Evolutionary conservation across 495 filamentous ascomycete genomes (phyloP), one percentile per base, ranked within the genome.

Genomic region (Penicillium manginii): DNA sequence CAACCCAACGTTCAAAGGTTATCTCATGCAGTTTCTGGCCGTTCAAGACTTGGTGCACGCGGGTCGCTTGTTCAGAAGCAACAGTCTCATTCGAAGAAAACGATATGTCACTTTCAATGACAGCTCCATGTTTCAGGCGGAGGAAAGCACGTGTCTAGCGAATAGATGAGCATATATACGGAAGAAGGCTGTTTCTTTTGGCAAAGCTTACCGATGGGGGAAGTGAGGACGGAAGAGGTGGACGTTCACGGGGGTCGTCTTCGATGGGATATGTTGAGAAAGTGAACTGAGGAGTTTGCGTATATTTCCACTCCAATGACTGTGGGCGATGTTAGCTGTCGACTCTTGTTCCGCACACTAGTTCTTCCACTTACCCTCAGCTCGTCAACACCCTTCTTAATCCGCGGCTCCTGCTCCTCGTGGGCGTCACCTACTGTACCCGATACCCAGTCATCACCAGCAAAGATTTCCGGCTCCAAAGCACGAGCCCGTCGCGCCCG

Each of bases 251-350:
- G 15, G 78, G 77, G 61, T 88, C 85, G 0, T 82, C 81, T 42
- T 82, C 77, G 11, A 75, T 83, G 3, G 72, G 63, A 59, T 80
- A 77, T 18, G 81, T 85, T 7, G 84, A 86, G 47, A 96, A 88
- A 22, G 83, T 88, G 68, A 97, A 96, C 63, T 88, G 84, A 0
- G 92, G 92, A 18, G 92, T 97, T 70, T 96, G 91, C 2, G 80
- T 82, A 69, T 87, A 96, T 62, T 88, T 87, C 90, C 91, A 96
- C 12, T 88, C 86, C 5, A 74, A 66, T 0, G 89, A 91, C 84
- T 91, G 46, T 18, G 23, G 31, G 3, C 4, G 19, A 19, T 42
- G 29, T 65, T 53, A 65, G 60, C 15, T 12, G 47, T 23, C 10
- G 45, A 19, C 33, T 9, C 18, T 31, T 11, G 3, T n/a, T 40